Conservation (phyloP, 345 rosid genomes). For the Murraya paniculata region DNA sequence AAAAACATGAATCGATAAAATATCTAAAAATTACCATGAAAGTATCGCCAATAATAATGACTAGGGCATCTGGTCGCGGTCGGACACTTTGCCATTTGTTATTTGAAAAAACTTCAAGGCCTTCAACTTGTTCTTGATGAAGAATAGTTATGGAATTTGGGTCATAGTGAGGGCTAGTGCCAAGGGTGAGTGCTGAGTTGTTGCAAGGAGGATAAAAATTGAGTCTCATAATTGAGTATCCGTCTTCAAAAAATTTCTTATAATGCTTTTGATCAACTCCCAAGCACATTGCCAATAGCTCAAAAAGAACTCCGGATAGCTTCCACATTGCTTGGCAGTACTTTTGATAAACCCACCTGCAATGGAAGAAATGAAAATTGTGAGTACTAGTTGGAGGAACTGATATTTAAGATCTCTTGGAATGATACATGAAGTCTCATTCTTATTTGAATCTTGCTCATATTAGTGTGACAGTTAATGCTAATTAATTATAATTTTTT, state of each 20-base stretch:
- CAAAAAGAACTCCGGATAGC: slow-evolving; percentile 35
- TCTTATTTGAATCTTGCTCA: too few species aligned
- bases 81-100: slow-evolving; percentile 59
- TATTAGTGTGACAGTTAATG: too few species aligned
- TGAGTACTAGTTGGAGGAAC: too few species aligned
- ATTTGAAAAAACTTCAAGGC: slow-evolving; percentile 64
- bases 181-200: slow-evolving; percentile 49
- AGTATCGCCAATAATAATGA: slow-evolving; percentile 78
- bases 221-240: slow-evolving; percentile 59
- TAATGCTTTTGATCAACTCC: slow-evolving; percentile 40
- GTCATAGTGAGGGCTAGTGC: slow-evolving; percentile 88
- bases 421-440: too few species aligned
- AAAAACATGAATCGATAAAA: not conserved
- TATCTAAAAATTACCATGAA: slow-evolving; percentile 45
- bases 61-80: slow-evolving; percentile 60
- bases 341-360: slow-evolving; percentile 46
- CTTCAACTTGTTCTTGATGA: slow-evolving; percentile 77
- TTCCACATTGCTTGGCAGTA: slow-evolving; percentile 51
- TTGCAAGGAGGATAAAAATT: slow-evolving; percentile 71
- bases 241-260: slow-evolving; percentile 47
- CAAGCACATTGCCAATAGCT: slow-evolving; percentile 48
- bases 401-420: too few species aligned
- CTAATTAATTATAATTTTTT: too few species aligned
- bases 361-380: not conserved
- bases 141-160: slow-evolving; percentile 80